Percentiles rank a stretch among this genome's conserved stretches.
Conservation (phyloP, 2,329 filamentous ascomycete genomes). For the Cladophialophora psammophila region DNA sequence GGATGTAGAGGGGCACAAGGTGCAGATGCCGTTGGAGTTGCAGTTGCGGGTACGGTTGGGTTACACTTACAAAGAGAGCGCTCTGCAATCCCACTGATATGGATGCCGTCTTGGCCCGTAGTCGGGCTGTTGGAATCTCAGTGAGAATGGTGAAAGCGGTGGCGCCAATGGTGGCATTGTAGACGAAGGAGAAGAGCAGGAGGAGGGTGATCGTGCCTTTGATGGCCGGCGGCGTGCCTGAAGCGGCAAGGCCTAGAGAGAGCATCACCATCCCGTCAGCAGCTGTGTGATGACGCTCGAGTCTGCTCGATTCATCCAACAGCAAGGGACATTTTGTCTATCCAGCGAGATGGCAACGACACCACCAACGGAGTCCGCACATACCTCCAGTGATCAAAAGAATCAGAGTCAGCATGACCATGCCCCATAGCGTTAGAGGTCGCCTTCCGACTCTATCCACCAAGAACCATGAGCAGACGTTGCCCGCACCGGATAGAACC, state of each 20-base stretch:
- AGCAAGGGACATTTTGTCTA: neutral
- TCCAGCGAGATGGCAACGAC: neutral
- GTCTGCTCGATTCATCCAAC: neutral
- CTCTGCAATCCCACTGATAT: slow-evolving; percentile 27
- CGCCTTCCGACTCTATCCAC: slow-evolving; percentile 48
- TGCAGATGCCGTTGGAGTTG: too few relatives aligned
- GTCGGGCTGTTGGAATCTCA: slow-evolving; percentile 50
- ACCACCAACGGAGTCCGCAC: neutral
- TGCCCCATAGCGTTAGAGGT: slow-evolving; percentile 54
- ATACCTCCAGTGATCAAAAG: slow-evolving; percentile 49
- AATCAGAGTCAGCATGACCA: slow-evolving; percentile 60
- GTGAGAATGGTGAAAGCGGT: slow-evolving; percentile 50
- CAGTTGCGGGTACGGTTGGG: neutral
- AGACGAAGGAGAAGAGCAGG: slow-evolving; percentile 50
- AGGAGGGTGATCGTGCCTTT: slow-evolving; percentile 45
- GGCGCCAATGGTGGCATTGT: slow-evolving; percentile 52
- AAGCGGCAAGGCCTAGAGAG: slow-evolving; percentile 40
- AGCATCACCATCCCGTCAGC: neutral
- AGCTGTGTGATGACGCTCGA: neutral
- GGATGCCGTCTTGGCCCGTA: slow-evolving; percentile 50
- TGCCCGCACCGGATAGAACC: slow-evolving; percentile 47
- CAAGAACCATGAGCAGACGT: slow-evolving; percentile 44
- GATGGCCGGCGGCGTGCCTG: slow-evolving; percentile 22
- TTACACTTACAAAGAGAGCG: slow-evolving; percentile 26
- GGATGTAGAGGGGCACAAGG: neutral